phyloP scores from a whole-genome alignment of 768 basidiomycete genomes.

The Phlebiopsis gigantea region DNA sequence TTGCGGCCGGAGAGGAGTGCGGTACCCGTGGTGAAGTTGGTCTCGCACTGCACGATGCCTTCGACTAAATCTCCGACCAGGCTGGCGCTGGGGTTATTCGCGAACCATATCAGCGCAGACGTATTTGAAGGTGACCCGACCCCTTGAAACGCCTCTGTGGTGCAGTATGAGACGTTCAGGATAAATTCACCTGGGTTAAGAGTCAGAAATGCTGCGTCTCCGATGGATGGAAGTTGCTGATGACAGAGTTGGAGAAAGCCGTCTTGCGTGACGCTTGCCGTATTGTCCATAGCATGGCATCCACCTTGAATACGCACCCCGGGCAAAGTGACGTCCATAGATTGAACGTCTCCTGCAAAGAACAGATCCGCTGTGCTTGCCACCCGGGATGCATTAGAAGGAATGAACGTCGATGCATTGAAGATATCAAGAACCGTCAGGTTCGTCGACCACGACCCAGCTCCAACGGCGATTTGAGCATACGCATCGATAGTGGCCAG shows the following conservation, averaged over 20 bases:
- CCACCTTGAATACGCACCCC: slow-evolving; percentile 16
- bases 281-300: slow-evolving; percentile 3
- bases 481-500: not conserved
- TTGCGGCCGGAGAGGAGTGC: slow-evolving; percentile 11
- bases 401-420: not conserved
- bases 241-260: not conserved
- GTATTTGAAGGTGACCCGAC: not conserved
- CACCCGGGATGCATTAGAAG: not conserved
- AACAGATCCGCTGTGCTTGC: slow-evolving; percentile 14
- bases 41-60: slow-evolving; percentile 15
- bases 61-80: not conserved
- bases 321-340: slow-evolving; percentile 11
- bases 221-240: not conserved
- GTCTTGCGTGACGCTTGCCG: not conserved
- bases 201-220: not conserved
- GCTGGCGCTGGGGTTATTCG: not conserved
- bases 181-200: not conserved
- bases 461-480: not conserved
- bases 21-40: slow-evolving; percentile 8
- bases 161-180: slow-evolving; percentile 2
- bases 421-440: not conserved
- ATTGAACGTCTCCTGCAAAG: slow-evolving; percentile 12
- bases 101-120: slow-evolving; percentile 1
- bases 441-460: not conserved
- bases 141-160: not conserved